A percentile compares a stretch with the other conserved stretches of the same genome.
Conservation (phyloP, 1,284 basidiomycete species). For the Ganoderma multipileum region DNA sequence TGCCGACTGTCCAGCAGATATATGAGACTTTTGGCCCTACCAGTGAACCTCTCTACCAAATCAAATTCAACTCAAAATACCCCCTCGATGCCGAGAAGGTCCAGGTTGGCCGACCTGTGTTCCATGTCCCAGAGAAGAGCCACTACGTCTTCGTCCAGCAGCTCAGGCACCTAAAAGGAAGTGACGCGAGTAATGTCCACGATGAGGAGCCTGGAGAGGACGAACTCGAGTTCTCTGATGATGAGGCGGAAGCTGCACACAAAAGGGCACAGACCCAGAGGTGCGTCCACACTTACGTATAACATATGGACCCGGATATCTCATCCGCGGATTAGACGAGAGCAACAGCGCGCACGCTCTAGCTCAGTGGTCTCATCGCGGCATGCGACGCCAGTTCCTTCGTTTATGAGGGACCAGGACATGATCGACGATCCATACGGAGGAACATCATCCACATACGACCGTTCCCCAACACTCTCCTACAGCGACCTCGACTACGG, state of each 20-base stretch:
- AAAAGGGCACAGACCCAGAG: conserved; percentile 62
- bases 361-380: conserved; percentile 60
- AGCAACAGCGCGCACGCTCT: conserved; percentile 56
- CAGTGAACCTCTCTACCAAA: conserved; percentile 82
- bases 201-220: conserved; percentile 89
- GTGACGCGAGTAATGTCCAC: conserved; percentile 91
- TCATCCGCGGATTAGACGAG: conserved; percentile 48
- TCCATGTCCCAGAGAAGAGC: conserved; percentile 80
- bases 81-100: conserved; percentile 64
- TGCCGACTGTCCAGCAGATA: conserved; percentile 52
- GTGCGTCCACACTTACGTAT: conserved; percentile 43
- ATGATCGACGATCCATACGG: conserved; percentile 52
- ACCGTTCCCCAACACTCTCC: conserved; percentile 54
- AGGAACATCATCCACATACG: conserved; percentile 60
- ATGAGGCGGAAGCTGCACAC: conserved; percentile 82
- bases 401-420: conserved; percentile 62
- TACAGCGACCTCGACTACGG: conserved; percentile 68
- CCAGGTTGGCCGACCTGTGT: conserved; percentile 64
- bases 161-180: conserved; percentile 74
- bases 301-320: too few species aligned
- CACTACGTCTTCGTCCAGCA: conserved; percentile 79
- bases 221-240: conserved; percentile 90
- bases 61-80: conserved; percentile 68
- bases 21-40: conserved; percentile 94
- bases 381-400: conserved; percentile 58